Base-by-base conservation (phyloP, 2,329 filamentous ascomycete genomes). In the Neonectria coccinea region DNA sequence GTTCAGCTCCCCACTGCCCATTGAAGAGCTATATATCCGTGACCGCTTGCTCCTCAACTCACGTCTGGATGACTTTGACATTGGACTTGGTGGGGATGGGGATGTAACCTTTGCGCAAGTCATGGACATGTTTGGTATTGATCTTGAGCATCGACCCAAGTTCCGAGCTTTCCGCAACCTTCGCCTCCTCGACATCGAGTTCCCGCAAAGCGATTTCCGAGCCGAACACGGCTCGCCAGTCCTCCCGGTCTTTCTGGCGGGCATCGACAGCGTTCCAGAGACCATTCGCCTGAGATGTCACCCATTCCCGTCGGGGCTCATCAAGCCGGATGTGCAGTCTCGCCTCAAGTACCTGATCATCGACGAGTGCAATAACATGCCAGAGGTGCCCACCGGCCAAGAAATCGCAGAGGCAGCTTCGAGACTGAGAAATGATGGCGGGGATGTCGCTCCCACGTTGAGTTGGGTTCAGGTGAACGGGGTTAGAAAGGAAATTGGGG, bases 1-100 rank as follows among this genome's bases (percentile, higher is more conserved):
- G 11, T 60, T 60, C 16, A 16, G 16, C 3, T 22, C 22, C 2
- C 29, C 47, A 29, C 7, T 50, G 5, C 41, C 57, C 2, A 14
- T 60, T n/a, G 50, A 54, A 18, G 57, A 60, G 29, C 42, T 60
- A 11, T 60, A 60, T 8, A 20, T 60, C 31, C 50, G 57, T 14
- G 41, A 51, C 22, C 31, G 36, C 2, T 41, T 18, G 36, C 6
- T 39, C 36, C 16, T 39, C 14, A 16, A 16, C 7, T 4, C 36
- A n/a, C 5, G 7, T 16, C 5, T 6, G 4, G 36, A 39, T 8
- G 10, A 29, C 10, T 16, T 29, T 2, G 16, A 9, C 16, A 5
- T 4, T 25, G 25, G 25, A 11, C 8, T 18, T 4, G 41, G 45
- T 4, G 9, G 20, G 3, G 33, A 41, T 8, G 27, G 25, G 50